Evolutionary conservation across 164 flowering plant genomes (phyloP), one percentile per base, ranked within the genome.

Genomic region (Malania oleifera): DNA sequence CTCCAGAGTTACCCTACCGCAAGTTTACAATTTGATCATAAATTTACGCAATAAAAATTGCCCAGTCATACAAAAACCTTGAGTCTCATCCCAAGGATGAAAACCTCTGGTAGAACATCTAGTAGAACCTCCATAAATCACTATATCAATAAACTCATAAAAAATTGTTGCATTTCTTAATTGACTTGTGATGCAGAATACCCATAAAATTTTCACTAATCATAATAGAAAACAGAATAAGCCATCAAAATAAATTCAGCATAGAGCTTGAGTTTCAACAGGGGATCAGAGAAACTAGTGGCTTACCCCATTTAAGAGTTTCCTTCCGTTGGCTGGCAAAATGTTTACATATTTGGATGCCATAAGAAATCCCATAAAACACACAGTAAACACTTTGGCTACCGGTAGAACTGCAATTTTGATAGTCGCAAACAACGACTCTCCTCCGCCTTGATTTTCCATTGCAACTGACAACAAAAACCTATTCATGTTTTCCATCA

Each of bases 261-360:
- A 31, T 31, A 9, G 35, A 31, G 35, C 9, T 4, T 22, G 35
- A 31, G 35, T 31, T 4, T 22, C 27, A 19, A 15, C 22, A 39
- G 22, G 23, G 13, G 20, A 23, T 5, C 1, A 27, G 5, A 26
- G 10, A 9, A 8, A 9, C 18, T 17, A 23, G n/a, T 13, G 38
- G 26, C 63, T 70, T 54, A 93, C 98, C 90, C 96, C 98, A 72
- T 93, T 93, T 29, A 93, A 75, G 40, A 87, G 91, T 62, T 82
- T 89, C 53, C 97, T 70, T 47, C 98, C 97, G 51, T 60, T 74
- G 8, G 98, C 84, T 35, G 95, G 95, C 49, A 93, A 76, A 54
- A 93, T 86, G 67, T 89, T 87, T 26, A 93, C 91, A 59, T 77
- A 82, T 79, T 92, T 92, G 46, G 95, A 80, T 0, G 98, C 98